phyloP scores from a whole-genome alignment of 306 rosid species.

The Citrullus amarus region DNA sequence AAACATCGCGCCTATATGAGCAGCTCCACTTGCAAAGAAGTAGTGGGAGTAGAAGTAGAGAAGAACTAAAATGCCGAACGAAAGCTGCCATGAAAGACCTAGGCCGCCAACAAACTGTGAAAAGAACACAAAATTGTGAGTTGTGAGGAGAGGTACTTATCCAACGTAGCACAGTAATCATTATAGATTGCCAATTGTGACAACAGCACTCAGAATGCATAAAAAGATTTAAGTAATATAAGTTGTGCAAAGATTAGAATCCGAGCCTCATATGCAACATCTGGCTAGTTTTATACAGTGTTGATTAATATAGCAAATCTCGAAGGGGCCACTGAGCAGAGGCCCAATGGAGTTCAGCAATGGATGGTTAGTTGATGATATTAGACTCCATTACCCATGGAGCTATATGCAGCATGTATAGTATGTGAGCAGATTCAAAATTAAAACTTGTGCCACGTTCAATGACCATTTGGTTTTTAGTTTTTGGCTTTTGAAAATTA shows the following conservation, averaged over 20 bases:
- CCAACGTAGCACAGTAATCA: background rate
- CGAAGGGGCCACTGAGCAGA: background rate
- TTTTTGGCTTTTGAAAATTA: background rate
- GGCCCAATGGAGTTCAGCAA: background rate
- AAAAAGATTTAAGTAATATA: background rate
- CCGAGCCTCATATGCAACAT: background rate
- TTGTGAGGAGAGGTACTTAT: background rate
- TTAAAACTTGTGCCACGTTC: background rate
- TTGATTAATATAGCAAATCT: background rate
- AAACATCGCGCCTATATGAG: constrained; percentile 99
- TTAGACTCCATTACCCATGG: background rate
- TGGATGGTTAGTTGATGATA: background rate
- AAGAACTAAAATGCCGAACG: constrained; percentile 90
- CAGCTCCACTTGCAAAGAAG: constrained; percentile 99
- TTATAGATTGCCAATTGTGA: background rate
- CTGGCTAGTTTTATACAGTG: background rate
- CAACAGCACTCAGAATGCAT: background rate
- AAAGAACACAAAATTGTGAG: background rate
- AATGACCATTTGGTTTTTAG: background rate
- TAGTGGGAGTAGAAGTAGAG: constrained; percentile 96
- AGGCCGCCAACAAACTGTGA: constrained; percentile 90
- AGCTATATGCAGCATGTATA: background rate
- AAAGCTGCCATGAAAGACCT: constrained; percentile 90
- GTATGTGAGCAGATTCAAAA: background rate
- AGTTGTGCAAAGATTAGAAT: background rate